These are phyloP conservation scores for Tetrapisispora namnaoensis DNA, from an alignment of 805 yeast species.

Conservation along the genomic window DNA sequence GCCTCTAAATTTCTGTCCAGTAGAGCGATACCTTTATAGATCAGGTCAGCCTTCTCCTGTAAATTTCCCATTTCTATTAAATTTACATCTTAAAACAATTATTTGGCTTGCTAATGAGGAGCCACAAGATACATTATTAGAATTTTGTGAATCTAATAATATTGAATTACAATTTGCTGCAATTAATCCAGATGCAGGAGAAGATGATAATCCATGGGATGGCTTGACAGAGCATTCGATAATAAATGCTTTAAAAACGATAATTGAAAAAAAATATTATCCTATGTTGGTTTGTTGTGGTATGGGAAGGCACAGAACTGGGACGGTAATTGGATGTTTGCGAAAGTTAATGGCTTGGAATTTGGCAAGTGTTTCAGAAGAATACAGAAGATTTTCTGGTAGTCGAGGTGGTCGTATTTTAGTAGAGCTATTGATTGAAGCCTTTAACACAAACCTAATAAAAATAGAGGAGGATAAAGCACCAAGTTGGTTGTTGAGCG, in stretches of 20 bases:
- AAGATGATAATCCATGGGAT: conserved; percentile 86
- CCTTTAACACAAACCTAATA: conserved; percentile 27
- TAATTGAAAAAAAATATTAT: conserved; percentile 61
- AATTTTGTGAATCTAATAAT: conserved; percentile 62
- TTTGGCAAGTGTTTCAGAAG: conserved; percentile 84
- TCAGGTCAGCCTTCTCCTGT: conserved; percentile 94
- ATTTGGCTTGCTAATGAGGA: conserved; percentile 95
- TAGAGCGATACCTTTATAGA: conserved; percentile 75
- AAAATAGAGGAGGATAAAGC: conserved; percentile 23
- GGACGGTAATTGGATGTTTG: conserved; percentile 91
- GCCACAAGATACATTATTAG: conserved; percentile 80
- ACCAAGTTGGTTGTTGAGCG: conserved; percentile 27
- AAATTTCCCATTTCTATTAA: conserved; percentile 74
- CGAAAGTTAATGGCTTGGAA: conserved; percentile 96
- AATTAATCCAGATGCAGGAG: conserved; percentile 63
- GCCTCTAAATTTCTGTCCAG: conserved; percentile 92
- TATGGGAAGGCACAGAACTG: conserved; percentile 97
- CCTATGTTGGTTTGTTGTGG: conserved; percentile 93
- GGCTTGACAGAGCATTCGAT: conserved; percentile 79
- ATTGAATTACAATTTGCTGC: conserved; percentile 79
- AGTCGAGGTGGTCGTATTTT: conserved; percentile 84
- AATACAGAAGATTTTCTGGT: conserved; percentile 89
- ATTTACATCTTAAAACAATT: conserved; percentile 65
- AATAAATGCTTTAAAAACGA: conserved; percentile 64
- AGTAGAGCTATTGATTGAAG: conserved; percentile 82